Evolutionary conservation across 148 eudicot genomes (phyloP), one percentile per base, ranked within the genome.

Genomic region (Polygonum aviculare): DNA sequence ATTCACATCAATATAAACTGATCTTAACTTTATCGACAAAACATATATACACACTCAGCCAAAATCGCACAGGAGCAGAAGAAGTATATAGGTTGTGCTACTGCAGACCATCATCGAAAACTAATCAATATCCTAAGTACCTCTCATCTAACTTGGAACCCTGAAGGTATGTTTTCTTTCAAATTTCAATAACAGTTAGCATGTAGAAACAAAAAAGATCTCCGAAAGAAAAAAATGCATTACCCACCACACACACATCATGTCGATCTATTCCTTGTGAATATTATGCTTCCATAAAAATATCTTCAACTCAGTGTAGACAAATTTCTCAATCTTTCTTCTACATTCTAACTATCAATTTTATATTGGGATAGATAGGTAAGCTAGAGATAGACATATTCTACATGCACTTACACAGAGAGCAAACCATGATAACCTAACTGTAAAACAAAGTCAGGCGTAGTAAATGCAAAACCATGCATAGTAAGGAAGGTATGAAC

Each of bases 1-100:
- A 67, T 67, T 67, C 71, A 67, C 41, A 67, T 67, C 44, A 67
- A 36, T 14, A n/a, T 10, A 35, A 67, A 67, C n/a, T 35, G 41
- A 35, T 15, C 44, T 67, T 8, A 36, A 12, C 39, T 62, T 12
- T 33, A 62, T 31, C 22, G 22, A 22, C 35, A 14, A 14, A 59
- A 21, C 33, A 59, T 22, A 22, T 59, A 22, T 59, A 59, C 26
- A 3, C 67, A 22, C 14, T 59, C 67, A 1, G 36, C 35, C 22
- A 39, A 62, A 31, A 62, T 57, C 21, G 33, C 63, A 57, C 9
- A 12, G 39, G 3, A 9, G 33, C 36, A 14, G 0, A 12, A 60
- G 39, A 38, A 39, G 39, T 26, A 59, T 15, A 59, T 22, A 22
- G 35, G 35, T 33, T 26, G 7, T 31, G 69, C 69, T 62, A 62